These are phyloP conservation scores for Hypoxylon fragiforme DNA, from an alignment of 495 filamentous ascomycete genomes.

Conservation along the genomic window DNA sequence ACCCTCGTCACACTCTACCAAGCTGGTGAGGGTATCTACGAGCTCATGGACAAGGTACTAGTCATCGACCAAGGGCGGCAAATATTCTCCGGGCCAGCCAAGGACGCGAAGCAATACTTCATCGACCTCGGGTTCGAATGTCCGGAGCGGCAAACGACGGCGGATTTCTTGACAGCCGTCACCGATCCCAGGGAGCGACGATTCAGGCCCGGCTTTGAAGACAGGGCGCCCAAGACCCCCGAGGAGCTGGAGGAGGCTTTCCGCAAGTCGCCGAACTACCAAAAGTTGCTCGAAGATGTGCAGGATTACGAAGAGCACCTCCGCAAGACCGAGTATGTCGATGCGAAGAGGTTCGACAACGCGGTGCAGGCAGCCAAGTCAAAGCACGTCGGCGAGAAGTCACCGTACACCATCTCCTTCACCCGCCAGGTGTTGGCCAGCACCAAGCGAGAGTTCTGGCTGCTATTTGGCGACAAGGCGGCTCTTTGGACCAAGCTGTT, in stretches of 20 bases:
- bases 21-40: constrained; percentile 79
- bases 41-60: constrained; percentile 73
- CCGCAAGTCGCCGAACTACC: constrained; percentile 57
- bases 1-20: constrained; percentile 86
- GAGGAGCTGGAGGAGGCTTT: constrained; percentile 72
- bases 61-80: constrained; percentile 71
- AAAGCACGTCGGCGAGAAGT: constrained; percentile 68
- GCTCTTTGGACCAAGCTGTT: constrained; percentile 78
- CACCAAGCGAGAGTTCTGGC: constrained; percentile 74
- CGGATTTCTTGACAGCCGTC: constrained; percentile 76
- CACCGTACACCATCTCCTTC: constrained; percentile 72
- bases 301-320: constrained; percentile 49
- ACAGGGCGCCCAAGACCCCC: constrained; percentile 69
- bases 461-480: constrained; percentile 70
- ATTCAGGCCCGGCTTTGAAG: constrained; percentile 64
- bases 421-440: constrained; percentile 69
- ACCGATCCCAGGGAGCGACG: constrained; percentile 69
- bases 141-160: constrained; percentile 62
- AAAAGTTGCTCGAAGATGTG: constrained; percentile 54
- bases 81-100: constrained; percentile 67
- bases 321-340: constrained; percentile 53
- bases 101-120: constrained; percentile 66
- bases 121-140: constrained; percentile 62
- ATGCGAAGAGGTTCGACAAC: constrained; percentile 69
- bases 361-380: constrained; percentile 70